These are phyloP conservation scores for Catharanthus roseus DNA, from an alignment of 257 asterid genomes.

Conservation along the genomic window DNA sequence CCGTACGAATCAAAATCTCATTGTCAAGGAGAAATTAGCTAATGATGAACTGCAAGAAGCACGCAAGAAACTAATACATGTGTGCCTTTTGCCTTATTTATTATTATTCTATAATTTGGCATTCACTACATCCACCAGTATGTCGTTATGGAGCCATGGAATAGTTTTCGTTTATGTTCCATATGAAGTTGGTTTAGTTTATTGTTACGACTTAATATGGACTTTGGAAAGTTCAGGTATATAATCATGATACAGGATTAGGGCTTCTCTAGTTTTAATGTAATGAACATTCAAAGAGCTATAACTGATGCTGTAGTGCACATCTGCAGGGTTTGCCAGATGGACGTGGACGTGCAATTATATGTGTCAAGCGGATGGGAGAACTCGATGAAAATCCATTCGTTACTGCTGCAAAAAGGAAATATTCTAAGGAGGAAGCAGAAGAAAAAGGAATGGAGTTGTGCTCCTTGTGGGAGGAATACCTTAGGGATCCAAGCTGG, in stretches of 20 bases:
- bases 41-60: conserved; percentile 87
- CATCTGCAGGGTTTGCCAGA: conserved; percentile 73
- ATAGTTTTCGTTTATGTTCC: neutral
- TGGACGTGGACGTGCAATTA: too few relatives aligned
- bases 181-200: neutral
- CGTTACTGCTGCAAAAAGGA: conserved; percentile 29
- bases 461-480: conserved; percentile 56
- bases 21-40: too few relatives aligned
- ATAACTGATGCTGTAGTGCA: too few relatives aligned
- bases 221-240: neutral
- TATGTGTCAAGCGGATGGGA: too few relatives aligned
- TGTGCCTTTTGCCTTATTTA: conserved; percentile 23
- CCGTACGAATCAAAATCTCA: conserved; percentile 45
- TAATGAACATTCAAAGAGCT: neutral
- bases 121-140: neutral
- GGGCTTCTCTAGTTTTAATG: neutral
- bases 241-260: neutral
- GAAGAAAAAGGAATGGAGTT: conserved; percentile 29
- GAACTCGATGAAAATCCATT: too few relatives aligned
- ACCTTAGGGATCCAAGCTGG: conserved; percentile 71
- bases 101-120: neutral
- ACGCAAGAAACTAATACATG: conserved; percentile 75
- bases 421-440: too few relatives aligned
- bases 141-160: neutral
- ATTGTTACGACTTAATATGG: neutral